Base-by-base conservation (phyloP, 2,329 filamentous ascomycete species). In the Aspergillus sp. region DNA sequence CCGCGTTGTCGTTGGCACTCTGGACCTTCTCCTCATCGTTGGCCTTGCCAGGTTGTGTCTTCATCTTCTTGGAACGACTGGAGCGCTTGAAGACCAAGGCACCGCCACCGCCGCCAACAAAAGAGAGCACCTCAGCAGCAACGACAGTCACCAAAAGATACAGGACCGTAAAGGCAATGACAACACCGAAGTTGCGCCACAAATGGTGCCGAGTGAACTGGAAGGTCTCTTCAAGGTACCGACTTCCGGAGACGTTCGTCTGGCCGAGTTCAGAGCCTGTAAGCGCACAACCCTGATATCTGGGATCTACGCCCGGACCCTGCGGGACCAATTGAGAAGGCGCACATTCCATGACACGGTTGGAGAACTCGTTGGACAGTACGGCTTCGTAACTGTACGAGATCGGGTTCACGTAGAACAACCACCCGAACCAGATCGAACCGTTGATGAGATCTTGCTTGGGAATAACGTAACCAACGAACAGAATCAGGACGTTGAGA, bases 181-280 rank as follows among this genome's bases (percentile, higher is more conserved):
- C 72, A 3, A 92, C 85, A 29, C 87, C 89, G 63, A 89, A 91
- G 66, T 93, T 91, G 3, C 89, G 84, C 77, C 85, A 88, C 0
- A 87, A 69, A 61, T 88, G 77, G 21, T 71, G 72, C 16, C 83
- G 74, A 0, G 78, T 77, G 61, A 86, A 87, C 42, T 79, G 73
- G 67, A 81, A 88, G 6, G 77, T 77, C 0, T 76, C 75, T 9
- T 72, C 59, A 2, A 87, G 64, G 60, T 87, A 88, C 19, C 71
- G 71, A 2, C 75, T 65, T 31, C 85, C 85, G 29, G 76, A 62
- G 11, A 88, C 79, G 3, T 66, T 72, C 1, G 73, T 72, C 17
- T 75, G 74, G 29, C 81, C 81, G 11, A 81, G 67, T 20, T 71
- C 63, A 10, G 84, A 79, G n/a, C 86, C 86, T 20, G 79, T 74